Evolutionary conservation across 2,329 filamentous ascomycete species (phyloP).

Genomic region (Claviceps monticola): DNA sequence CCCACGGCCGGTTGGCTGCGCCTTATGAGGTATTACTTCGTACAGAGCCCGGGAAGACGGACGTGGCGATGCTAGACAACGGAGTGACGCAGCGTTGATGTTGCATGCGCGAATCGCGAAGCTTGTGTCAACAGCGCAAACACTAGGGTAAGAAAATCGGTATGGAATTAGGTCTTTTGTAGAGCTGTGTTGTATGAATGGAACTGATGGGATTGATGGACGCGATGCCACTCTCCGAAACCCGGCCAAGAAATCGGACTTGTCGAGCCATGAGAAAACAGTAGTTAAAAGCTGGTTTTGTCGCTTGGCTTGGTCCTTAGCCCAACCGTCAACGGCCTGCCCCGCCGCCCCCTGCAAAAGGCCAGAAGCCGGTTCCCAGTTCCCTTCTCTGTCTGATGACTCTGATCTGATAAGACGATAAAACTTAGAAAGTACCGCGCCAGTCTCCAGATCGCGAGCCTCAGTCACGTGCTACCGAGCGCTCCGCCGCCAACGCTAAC

Average conservation of each 20-base stretch:
- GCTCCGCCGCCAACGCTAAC: not conserved
- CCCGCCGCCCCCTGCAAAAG: no score
- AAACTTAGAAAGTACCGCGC: no score
- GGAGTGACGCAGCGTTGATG: not conserved
- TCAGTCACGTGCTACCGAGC: not conserved
- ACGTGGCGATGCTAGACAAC: not conserved
- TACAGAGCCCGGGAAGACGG: not conserved
- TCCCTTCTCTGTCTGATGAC: not conserved
- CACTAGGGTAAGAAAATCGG: not conserved
- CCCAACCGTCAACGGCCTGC: not conserved
- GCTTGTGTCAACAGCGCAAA: not conserved
- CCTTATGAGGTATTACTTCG: not conserved
- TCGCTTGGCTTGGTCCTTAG: not conserved
- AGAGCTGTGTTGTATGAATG: not conserved
- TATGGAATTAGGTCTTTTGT: not conserved
- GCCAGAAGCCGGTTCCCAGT: no score
- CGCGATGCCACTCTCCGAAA: not conserved
- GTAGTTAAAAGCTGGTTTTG: no score
- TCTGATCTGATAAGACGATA: not conserved
- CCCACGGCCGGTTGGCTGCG: not conserved
- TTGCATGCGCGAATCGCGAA: not conserved
- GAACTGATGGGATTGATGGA: not conserved
- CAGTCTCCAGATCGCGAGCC: not conserved
- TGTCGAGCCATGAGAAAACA: not conserved
- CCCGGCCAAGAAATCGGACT: not conserved